Conservation (phyloP, 495 filamentous ascomycete species). For the Penicillium taxi region DNA sequence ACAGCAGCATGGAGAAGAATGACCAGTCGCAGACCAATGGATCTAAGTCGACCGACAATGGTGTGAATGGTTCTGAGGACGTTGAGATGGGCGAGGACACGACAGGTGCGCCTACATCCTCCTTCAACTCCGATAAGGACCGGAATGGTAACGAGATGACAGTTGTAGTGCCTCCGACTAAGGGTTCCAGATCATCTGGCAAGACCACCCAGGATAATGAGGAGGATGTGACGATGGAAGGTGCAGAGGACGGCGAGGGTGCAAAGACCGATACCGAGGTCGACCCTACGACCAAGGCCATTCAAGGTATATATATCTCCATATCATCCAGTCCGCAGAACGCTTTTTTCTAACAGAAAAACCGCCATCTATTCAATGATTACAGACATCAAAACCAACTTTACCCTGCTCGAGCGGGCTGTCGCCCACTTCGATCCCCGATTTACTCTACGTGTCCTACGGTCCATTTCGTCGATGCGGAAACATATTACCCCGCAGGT, state of each 20-base stretch:
- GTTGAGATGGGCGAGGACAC: slow-evolving; percentile 76
- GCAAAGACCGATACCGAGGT: slow-evolving; percentile 46
- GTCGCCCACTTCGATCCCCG: slow-evolving; percentile 89
- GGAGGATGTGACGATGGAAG: slow-evolving; percentile 69
- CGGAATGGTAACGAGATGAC: slow-evolving; percentile 81
- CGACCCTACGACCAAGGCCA: slow-evolving; percentile 57
- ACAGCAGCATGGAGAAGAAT: slow-evolving; percentile 40
- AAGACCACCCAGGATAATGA: slow-evolving; percentile 52
- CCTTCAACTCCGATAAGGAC: slow-evolving; percentile 50
- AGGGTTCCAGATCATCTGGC: slow-evolving; percentile 58
- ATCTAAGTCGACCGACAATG: slow-evolving; percentile 64
- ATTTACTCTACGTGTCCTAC: slow-evolving; percentile 86
- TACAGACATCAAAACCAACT: slow-evolving; percentile 89
- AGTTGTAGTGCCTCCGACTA: slow-evolving; percentile 74
- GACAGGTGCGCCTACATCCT: slow-evolving; percentile 48
- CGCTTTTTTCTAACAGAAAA: slow-evolving; percentile 3
- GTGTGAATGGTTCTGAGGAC: slow-evolving; percentile 67
- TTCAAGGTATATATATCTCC: slow-evolving; percentile 42
- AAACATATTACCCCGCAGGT: slow-evolving; percentile 80
- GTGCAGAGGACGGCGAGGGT: slow-evolving; percentile 48
- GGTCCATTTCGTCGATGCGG: slow-evolving; percentile 90
- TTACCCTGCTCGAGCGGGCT: slow-evolving; percentile 81
- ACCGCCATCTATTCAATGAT: background rate
- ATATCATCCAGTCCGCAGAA: background rate
- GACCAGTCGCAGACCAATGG: slow-evolving; percentile 67